Base-by-base conservation (phyloP, 73 alveolate genomes). In the Stentor roeselii region DNA sequence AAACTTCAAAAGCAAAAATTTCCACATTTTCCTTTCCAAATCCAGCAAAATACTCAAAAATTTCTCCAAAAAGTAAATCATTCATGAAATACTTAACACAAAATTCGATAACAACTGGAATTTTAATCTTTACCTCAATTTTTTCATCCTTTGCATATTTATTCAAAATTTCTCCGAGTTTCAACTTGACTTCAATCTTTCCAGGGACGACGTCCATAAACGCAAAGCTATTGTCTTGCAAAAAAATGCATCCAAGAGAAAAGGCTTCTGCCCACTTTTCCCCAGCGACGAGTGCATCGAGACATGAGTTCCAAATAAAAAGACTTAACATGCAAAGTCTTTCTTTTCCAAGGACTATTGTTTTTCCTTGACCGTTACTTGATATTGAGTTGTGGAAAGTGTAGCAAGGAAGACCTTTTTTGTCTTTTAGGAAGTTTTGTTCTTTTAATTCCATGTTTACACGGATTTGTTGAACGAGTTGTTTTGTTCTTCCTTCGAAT, bases 211-310 rank as follows among this genome's bases (percentile, higher is more conserved):
- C 75, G 0, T 35, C 74, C 27, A 14, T 14, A 1, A 76, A 2
- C 21, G n/a, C 59, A 27, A 27, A n/a, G 11, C 75, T 32, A 36
- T 76, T 76, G n/a, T 41, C 59, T n/a, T 39, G 76, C 14, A 21
- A 39, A 0, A 76, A n/a, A 76, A 27, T 41, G 38, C n/a, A 6
- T 32, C 84, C 84, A 21, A 39, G 3, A 1, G 76, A 15, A 15
- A 76, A 38, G 0, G 59, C 84, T 35, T 76, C 84, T 0, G 39
- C 82, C 76, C 76, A 76, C 34, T 76, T 40, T n/a, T 35, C 74
- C 34, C 39, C n/a, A 14, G n/a, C 67, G 21, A 76, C 59, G 21
- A 76, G 84, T 35, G 60, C 39, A 76, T 76, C 84, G 1, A 76
- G 36, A 34, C 84, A 76, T 41, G 32, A 31, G 6, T 76, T 34